phyloP scores from a whole-genome alignment of 768 basidiomycete species.

The Mycena filopes region DNA sequence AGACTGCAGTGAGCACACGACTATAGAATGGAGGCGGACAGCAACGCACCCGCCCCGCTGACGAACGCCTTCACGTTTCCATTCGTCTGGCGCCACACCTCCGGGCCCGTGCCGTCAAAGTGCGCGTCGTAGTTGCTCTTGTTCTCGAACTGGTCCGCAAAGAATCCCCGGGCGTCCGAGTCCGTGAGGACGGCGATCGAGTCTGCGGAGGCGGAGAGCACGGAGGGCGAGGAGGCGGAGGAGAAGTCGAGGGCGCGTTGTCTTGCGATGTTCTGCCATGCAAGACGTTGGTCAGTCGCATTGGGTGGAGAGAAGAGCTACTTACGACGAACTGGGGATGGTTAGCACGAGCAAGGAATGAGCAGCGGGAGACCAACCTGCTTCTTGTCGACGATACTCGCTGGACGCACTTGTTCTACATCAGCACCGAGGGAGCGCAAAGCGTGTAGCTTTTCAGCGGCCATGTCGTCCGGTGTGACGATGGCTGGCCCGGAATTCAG shows the following conservation, averaged over 20 bases:
- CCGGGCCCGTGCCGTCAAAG: constrained; percentile 89
- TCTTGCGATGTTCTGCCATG: constrained; percentile 89
- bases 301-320: constrained; percentile 34
- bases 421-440: constrained; percentile 85
- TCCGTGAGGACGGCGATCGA: constrained; percentile 54
- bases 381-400: constrained; percentile 96
- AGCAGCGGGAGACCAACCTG: constrained; percentile 63
- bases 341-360: constrained; percentile 9
- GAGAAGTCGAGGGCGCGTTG: constrained; percentile 81
- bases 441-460: constrained; percentile 90
- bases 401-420: constrained; percentile 92
- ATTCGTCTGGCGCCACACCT: constrained; percentile 94
- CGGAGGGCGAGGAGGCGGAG: constrained; percentile 56
- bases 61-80: constrained; percentile 88
- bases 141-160: constrained; percentile 99
- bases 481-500: constrained; percentile 63
- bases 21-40: not conserved
- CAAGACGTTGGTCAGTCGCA: not conserved
- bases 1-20: not conserved
- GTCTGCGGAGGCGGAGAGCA: constrained; percentile 64
- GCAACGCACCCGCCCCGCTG: constrained; percentile 79
- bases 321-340: constrained; percentile 69
- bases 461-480: constrained; percentile 90
- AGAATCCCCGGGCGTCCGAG: constrained; percentile 69
- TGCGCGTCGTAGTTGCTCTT: constrained; percentile 92